Evolutionary conservation across 2,329 filamentous ascomycete species (phyloP).

Genomic region (Epichloe gansuensis): DNA sequence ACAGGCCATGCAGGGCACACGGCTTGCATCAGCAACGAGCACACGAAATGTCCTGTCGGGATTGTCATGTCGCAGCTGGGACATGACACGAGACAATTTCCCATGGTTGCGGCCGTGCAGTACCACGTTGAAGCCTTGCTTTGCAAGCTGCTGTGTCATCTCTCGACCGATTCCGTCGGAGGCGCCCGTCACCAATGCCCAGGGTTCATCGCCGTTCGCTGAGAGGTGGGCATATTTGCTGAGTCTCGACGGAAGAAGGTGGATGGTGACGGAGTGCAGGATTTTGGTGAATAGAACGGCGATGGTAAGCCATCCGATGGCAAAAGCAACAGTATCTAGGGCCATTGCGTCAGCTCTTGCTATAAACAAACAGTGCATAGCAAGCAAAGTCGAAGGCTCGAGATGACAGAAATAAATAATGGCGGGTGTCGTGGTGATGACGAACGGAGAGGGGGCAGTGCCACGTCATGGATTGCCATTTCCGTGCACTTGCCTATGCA

Average conservation of each 20-base stretch:
- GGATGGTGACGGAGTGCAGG: background rate
- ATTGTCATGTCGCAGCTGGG: slow-evolving; percentile 25
- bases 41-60: slow-evolving; percentile 27
- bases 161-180: slow-evolving; percentile 41
- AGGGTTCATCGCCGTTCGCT: background rate
- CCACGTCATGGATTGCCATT: no score
- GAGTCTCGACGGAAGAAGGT: background rate
- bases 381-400: no score
- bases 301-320: background rate
- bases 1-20: slow-evolving; percentile 2
- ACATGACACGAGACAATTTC: slow-evolving; percentile 33
- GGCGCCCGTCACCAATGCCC: slow-evolving; percentile 38
- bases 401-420: no score
- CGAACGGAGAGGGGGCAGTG: no score
- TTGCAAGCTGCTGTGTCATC: slow-evolving; percentile 38
- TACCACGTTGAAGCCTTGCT: slow-evolving; percentile 41
- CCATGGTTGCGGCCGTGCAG: slow-evolving; percentile 41
- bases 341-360: background rate
- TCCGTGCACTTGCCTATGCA: no score
- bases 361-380: no score
- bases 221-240: background rate
- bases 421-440: no score
- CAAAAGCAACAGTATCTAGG: background rate
- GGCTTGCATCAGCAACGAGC: slow-evolving; percentile 31
- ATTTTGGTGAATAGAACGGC: background rate